Evolutionary conservation across 345 rosid genomes (phyloP).

Genomic region (Toxicodendron radicans): DNA sequence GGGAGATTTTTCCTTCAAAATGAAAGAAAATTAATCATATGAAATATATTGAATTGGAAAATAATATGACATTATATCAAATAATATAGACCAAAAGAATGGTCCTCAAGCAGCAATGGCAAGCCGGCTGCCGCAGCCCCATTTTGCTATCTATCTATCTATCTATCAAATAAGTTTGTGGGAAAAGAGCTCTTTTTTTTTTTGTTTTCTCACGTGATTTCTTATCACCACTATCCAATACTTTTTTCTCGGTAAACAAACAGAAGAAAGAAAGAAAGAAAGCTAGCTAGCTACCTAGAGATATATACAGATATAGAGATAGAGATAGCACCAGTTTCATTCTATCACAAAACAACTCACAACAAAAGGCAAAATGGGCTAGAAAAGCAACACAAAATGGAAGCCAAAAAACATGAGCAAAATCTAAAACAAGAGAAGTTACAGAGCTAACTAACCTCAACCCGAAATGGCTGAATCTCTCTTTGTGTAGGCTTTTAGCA

Average conservation of each 20-base stretch:
- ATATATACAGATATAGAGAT: neutral
- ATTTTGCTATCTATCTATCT: too few species aligned
- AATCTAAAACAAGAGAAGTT: neutral
- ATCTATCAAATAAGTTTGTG: neutral
- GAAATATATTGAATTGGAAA: too few species aligned
- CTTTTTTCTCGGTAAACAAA: constrained; percentile 15
- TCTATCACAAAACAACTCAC: too few species aligned
- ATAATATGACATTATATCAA: too few species aligned
- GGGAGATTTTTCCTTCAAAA: neutral
- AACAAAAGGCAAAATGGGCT: too few species aligned
- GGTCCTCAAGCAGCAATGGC: too few species aligned
- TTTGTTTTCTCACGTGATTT: neutral
- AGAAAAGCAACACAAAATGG: neutral
- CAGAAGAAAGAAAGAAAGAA: neutral
- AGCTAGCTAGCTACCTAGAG: neutral
- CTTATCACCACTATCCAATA: neutral
- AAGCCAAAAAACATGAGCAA: neutral
- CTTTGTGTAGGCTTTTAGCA: neutral
- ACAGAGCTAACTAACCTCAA: constrained; percentile 24
- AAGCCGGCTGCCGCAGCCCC: too few species aligned
- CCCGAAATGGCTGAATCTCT: constrained; percentile 10
- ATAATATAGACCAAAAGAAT: too few species aligned
- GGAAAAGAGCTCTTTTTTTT: neutral
- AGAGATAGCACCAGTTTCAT: neutral
- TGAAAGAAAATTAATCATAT: neutral